A percentile compares a stretch with the other conserved stretches of the same genome.
phyloP scores from a whole-genome alignment of 352 stramenopile genomes.

The Elongisporangium anandrum region DNA sequence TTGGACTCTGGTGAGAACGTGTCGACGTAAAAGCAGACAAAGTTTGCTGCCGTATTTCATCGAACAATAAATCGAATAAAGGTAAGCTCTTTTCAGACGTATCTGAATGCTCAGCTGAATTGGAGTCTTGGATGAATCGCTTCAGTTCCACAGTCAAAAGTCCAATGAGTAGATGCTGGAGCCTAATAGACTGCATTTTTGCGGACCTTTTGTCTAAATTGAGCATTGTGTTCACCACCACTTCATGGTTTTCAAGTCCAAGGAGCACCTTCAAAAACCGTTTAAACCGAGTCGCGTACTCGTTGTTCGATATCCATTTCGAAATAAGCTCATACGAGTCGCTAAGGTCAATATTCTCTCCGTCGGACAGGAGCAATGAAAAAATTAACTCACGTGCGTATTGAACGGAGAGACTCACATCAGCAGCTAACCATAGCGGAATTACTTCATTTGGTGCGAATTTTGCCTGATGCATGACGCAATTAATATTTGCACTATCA shows the following conservation, averaged over 20 bases:
- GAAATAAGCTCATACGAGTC: constrained; percentile 14
- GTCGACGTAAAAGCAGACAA: constrained; percentile 3
- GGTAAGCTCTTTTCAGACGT: constrained; percentile 4
- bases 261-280: constrained; percentile 19
- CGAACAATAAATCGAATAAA: constrained; percentile 20
- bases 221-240: constrained; percentile 3
- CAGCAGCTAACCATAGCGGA: constrained; percentile 23
- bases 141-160: constrained; percentile 12
- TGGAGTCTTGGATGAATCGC: not conserved
- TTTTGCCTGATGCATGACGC: not conserved
- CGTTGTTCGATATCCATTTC: constrained; percentile 11
- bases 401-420: constrained; percentile 19
- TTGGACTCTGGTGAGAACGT: not conserved
- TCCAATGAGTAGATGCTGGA: constrained; percentile 8
- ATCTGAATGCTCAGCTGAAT: not conserved
- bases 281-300: constrained; percentile 11
- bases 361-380: constrained; percentile 14
- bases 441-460: constrained; percentile 10
- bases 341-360: not conserved
- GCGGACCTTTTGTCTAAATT: constrained; percentile 1
- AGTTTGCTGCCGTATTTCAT: constrained; percentile 16
- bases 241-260: constrained; percentile 22
- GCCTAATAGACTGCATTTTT: constrained; percentile 8
- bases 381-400: constrained; percentile 26
- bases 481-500: not conserved